phyloP scores from a whole-genome alignment of 2,329 filamentous ascomycete genomes.

The Pestalotiopsis sp. region DNA sequence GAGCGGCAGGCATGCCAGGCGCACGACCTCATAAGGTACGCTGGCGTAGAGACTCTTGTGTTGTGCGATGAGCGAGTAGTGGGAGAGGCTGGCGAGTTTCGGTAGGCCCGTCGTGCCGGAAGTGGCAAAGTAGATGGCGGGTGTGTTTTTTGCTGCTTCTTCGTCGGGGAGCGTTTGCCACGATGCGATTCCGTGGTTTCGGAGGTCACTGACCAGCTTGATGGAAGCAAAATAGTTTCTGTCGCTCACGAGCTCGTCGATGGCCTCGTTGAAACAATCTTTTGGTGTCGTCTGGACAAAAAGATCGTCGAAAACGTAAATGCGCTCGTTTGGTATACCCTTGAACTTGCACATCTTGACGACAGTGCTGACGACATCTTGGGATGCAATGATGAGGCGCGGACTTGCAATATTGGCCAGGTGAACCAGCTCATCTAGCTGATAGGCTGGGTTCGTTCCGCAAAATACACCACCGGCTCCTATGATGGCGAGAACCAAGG shows the following conservation, averaged over 20 bases:
- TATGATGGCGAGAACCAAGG: slow-evolving; percentile 36
- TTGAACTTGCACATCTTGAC: slow-evolving; percentile 6
- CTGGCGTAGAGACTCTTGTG: neutral
- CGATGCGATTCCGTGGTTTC: neutral
- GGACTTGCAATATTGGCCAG: slow-evolving; percentile 10
- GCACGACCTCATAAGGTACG: slow-evolving; percentile 2
- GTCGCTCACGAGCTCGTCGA: neutral
- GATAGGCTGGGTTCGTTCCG: slow-evolving; percentile 2
- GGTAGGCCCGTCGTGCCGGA: slow-evolving; percentile 9
- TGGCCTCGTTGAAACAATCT: neutral
- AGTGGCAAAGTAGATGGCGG: slow-evolving; percentile 3
- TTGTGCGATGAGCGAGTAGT: slow-evolving; percentile 9
- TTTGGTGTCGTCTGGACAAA: neutral
- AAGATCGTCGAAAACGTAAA: slow-evolving; percentile 3
- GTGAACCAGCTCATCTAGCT: slow-evolving; percentile 8
- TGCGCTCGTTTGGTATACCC: slow-evolving; percentile 2
- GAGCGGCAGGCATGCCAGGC: neutral
- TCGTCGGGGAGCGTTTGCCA: neutral
- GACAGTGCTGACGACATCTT: neutral
- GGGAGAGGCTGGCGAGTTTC: slow-evolving; percentile 9
- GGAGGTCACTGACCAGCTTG: slow-evolving; percentile 2
- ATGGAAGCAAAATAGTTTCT: neutral
- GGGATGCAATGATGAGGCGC: slow-evolving; percentile 1
- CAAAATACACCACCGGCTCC: slow-evolving; percentile 11
- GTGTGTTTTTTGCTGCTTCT: neutral